These are phyloP conservation scores for Boletus barrowsii DNA, from an alignment of 768 basidiomycete genomes.

Conservation along the genomic window DNA sequence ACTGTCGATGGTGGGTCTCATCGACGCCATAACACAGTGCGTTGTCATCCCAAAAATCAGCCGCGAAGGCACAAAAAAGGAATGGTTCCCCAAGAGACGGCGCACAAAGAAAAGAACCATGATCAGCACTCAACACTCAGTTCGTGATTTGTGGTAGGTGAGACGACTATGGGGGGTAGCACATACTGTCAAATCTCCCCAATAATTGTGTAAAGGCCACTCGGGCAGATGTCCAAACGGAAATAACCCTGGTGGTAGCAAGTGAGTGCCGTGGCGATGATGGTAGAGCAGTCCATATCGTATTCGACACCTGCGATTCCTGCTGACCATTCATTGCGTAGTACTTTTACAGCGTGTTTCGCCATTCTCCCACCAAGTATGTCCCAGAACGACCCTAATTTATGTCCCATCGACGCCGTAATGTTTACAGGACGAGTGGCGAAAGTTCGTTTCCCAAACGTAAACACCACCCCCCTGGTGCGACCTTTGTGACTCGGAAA, in stretches of 20 bases:
- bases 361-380: slow-evolving; percentile 80
- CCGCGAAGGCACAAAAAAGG: slow-evolving; percentile 67
- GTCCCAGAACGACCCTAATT: neutral
- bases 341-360: slow-evolving; percentile 85
- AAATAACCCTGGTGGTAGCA: slow-evolving; percentile 82
- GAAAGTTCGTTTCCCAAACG: slow-evolving; percentile 76
- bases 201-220: slow-evolving; percentile 82
- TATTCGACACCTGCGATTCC: neutral
- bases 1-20: no score
- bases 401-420: neutral
- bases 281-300: slow-evolving; percentile 58
- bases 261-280: slow-evolving; percentile 89
- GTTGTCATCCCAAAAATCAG: slow-evolving; percentile 36
- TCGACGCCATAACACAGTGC: no score
- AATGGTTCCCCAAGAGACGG: slow-evolving; percentile 63
- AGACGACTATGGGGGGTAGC: slow-evolving; percentile 83
- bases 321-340: slow-evolving; percentile 22
- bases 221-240: slow-evolving; percentile 77
- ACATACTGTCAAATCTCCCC: no score
- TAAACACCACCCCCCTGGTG: slow-evolving; percentile 84
- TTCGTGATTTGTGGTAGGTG: slow-evolving; percentile 50
- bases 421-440: slow-evolving; percentile 76
- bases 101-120: slow-evolving; percentile 61
- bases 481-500: neutral
- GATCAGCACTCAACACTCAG: slow-evolving; percentile 44